Evolutionary conservation across 176 grass and related monocot species (phyloP).

Genomic region (Oryza meridionalis): DNA sequence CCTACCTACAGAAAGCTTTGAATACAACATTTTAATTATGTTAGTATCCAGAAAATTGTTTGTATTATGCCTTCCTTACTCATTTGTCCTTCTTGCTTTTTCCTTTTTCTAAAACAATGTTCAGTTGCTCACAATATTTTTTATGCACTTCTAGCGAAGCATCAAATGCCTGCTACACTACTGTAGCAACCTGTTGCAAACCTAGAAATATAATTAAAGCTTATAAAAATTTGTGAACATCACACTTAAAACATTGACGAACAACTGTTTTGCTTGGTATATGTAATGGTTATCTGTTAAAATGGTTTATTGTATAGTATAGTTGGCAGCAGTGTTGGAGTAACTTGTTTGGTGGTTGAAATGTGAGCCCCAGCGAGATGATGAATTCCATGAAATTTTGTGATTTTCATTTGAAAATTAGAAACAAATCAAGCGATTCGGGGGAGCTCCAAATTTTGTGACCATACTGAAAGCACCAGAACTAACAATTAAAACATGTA

Average conservation of each 20-base stretch:
- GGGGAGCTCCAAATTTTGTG: neutral
- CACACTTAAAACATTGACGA: neutral
- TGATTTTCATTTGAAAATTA: too few species aligned
- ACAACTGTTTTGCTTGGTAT: neutral
- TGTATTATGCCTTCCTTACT: neutral
- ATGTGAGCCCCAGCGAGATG: too few species aligned
- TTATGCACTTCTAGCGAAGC: neutral
- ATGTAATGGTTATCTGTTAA: neutral
- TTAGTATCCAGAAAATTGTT: neutral
- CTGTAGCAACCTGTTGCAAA: neutral
- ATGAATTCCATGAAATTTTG: too few species aligned
- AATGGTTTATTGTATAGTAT: neutral
- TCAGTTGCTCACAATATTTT: constrained; percentile 5
- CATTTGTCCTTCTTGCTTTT: neutral
- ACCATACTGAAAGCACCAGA: neutral
- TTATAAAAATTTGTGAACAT: neutral
- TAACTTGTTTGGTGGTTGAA: too few species aligned
- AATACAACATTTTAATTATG: neutral
- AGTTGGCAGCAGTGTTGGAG: too few species aligned
- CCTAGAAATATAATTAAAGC: neutral
- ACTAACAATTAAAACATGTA: too few species aligned
- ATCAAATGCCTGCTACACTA: neutral
- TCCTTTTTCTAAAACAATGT: neutral
- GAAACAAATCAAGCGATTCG: too few species aligned
- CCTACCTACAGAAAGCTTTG: neutral